phyloP scores from a whole-genome alignment of 257 asterid genomes.

The Asclepias syriaca region DNA sequence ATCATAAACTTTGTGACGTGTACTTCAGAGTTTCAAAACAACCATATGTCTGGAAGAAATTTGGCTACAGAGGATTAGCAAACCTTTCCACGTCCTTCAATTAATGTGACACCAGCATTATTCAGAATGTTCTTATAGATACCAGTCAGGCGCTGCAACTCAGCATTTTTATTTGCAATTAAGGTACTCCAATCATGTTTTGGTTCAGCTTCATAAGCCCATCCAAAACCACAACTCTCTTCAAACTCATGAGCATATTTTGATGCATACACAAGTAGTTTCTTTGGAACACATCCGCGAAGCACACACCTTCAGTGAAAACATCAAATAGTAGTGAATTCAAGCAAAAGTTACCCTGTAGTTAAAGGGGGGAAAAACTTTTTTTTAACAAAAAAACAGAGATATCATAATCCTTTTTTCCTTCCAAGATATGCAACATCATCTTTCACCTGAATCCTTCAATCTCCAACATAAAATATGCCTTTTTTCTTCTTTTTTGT shows the following conservation, averaged over 20 bases:
- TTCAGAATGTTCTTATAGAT: slow-evolving; percentile 76
- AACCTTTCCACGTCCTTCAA: slow-evolving; percentile 99
- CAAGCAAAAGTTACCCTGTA: neutral
- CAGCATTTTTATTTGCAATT: slow-evolving; percentile 93
- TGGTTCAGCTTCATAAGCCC: slow-evolving; percentile 82
- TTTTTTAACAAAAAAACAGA: neutral
- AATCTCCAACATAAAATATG: neutral
- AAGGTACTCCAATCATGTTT: slow-evolving; percentile 92
- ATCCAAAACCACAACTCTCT: slow-evolving; percentile 90
- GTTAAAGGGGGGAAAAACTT: too few relatives aligned
- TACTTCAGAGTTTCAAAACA: slow-evolving; percentile 3
- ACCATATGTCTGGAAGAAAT: neutral
- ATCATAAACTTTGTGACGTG: neutral
- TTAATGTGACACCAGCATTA: slow-evolving; percentile 61
- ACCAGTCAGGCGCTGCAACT: slow-evolving; percentile 80
- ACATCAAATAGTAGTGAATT: neutral
- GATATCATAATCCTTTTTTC: neutral
- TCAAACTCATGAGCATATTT: slow-evolving; percentile 90
- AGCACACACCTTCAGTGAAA: slow-evolving; percentile 76
- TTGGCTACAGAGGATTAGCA: slow-evolving; percentile 15
- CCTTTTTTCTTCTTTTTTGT: too few relatives aligned
- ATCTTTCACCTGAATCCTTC: neutral
- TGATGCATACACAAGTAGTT: slow-evolving; percentile 86
- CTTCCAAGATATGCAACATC: neutral
- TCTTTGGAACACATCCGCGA: slow-evolving; percentile 97